These are phyloP conservation scores for Withania somnifera DNA, from an alignment of 305 asterid genomes.

Conservation along the genomic window DNA sequence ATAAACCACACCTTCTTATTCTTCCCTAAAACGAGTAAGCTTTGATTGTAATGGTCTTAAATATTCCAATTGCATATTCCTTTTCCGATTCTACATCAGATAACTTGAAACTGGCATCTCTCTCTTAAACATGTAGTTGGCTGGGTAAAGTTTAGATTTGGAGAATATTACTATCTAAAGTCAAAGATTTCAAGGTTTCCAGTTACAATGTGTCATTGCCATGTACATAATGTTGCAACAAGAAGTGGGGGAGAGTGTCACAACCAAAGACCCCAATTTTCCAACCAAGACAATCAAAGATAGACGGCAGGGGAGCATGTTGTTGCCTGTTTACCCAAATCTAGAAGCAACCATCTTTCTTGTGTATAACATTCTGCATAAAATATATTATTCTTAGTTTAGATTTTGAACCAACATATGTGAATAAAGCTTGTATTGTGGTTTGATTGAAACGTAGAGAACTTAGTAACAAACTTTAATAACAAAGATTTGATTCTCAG, in stretches of 20 bases:
- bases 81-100: neutral
- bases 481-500: constrained; percentile 19
- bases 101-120: neutral
- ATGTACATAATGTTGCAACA: neutral
- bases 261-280: too few relatives aligned
- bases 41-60: neutral
- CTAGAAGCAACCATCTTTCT: neutral
- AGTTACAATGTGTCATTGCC: neutral
- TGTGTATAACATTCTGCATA: neutral
- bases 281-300: too few relatives aligned
- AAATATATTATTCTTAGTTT: neutral
- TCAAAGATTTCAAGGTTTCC: neutral
- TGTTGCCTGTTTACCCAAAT: neutral
- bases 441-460: neutral
- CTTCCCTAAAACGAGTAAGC: neutral
- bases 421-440: neutral
- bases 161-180: neutral
- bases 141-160: neutral
- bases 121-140: neutral
- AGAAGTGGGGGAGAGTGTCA: too few relatives aligned
- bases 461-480: neutral
- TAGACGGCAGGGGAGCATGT: too few relatives aligned
- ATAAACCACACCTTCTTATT: neutral
- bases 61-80: neutral
- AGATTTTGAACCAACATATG: neutral